Evolutionary conservation across 805 yeast species (phyloP).

Genomic region (Yarrowia porcina): DNA sequence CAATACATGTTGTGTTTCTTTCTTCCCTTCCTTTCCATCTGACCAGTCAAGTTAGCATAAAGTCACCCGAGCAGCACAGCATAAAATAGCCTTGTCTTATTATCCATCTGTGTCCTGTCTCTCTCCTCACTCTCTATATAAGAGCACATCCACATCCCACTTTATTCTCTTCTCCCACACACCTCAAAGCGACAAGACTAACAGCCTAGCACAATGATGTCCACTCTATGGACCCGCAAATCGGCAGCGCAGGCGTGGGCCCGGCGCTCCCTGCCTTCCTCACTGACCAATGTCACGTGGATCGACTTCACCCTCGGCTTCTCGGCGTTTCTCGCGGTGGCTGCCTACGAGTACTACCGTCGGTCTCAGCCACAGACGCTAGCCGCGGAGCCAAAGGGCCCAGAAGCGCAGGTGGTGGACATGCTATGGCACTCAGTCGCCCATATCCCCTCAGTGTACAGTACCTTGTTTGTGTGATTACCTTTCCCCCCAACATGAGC

Average conservation of each 20-base stretch:
- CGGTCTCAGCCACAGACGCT: neutral
- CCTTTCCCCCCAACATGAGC: neutral
- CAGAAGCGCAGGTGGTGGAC: neutral
- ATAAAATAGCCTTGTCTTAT: neutral
- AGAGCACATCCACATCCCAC: neutral
- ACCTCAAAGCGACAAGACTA: neutral
- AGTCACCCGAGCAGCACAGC: neutral
- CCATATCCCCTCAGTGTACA: slow-evolving; percentile 15
- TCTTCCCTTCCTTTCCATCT: too few species aligned
- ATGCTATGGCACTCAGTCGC: slow-evolving; percentile 13
- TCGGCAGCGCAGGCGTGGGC: slow-evolving; percentile 7
- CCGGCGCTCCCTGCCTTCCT: neutral
- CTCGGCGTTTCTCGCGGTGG: slow-evolving; percentile 13
- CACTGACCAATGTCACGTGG: slow-evolving; percentile 7
- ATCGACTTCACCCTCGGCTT: slow-evolving; percentile 16
- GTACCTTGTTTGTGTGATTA: neutral
- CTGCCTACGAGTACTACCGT: slow-evolving; percentile 13
- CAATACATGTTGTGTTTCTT: too few species aligned
- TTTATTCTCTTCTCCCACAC: neutral
- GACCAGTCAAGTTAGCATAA: neutral
- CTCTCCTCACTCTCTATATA: neutral
- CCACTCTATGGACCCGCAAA: slow-evolving; percentile 3
- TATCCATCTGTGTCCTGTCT: neutral
- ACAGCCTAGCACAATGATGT: neutral
- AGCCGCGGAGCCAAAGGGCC: neutral